Percentiles rank a stretch among this genome's conserved stretches.
Conservation (phyloP, 768 basidiomycete species). For the Suillus subluteus region DNA sequence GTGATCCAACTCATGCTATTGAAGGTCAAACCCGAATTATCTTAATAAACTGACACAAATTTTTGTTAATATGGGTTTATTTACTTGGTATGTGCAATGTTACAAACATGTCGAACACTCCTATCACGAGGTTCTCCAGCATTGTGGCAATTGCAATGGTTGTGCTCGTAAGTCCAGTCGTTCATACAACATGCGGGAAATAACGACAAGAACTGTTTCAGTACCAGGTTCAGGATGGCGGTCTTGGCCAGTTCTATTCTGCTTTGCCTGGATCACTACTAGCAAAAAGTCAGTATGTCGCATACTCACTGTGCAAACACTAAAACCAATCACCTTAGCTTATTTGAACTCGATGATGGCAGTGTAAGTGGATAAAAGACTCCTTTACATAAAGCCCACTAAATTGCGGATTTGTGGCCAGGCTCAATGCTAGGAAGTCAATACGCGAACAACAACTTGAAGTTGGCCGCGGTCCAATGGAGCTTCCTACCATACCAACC, state of each 20-base stretch:
- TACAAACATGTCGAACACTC: background rate
- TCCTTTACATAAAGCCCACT: background rate
- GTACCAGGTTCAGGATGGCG: slow-evolving; percentile 20
- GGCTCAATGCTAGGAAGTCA: slow-evolving; percentile 15
- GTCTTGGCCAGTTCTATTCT: slow-evolving; percentile 9
- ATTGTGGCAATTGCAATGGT: slow-evolving; percentile 16
- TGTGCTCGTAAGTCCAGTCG: slow-evolving; percentile 15
- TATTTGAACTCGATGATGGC: slow-evolving; percentile 30
- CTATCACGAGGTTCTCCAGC: slow-evolving; percentile 5
- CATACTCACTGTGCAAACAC: background rate
- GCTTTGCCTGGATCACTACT: slow-evolving; percentile 19
- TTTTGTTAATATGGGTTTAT: slow-evolving; percentile 25
- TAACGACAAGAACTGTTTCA: background rate
- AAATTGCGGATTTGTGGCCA: background rate
- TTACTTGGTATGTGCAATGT: slow-evolving; percentile 21
- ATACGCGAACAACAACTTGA: slow-evolving; percentile 21
- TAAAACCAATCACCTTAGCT: slow-evolving; percentile 11
- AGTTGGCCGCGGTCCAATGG: slow-evolving; percentile 2
- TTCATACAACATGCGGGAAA: background rate
- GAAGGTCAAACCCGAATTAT: slow-evolving; percentile 5
- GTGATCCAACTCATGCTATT: slow-evolving; percentile 5
- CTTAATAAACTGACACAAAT: slow-evolving; percentile 19
- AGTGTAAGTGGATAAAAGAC: slow-evolving; percentile 21
- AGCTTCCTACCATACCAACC: slow-evolving; percentile 25
- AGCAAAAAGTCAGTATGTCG: slow-evolving; percentile 20